Conservation (phyloP, 768 basidiomycete species). For the Termitomyces sp. region DNA sequence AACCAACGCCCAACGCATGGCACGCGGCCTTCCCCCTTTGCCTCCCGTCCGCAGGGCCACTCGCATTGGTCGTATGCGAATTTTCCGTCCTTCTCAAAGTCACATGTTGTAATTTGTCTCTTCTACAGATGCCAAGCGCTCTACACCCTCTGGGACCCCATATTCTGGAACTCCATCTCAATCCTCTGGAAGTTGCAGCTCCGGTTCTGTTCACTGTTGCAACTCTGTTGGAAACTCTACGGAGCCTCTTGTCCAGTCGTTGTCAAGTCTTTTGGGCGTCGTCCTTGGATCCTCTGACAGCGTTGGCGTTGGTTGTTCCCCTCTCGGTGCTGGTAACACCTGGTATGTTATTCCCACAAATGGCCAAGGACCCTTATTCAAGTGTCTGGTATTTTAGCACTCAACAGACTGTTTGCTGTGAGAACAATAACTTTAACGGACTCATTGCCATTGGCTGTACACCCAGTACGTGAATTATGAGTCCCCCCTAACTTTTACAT, state of each 20-base stretch:
- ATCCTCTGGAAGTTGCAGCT: slow-evolving; percentile 24
- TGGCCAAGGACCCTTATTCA: neutral
- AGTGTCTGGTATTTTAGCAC: slow-evolving; percentile 18
- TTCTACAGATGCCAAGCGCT: slow-evolving; percentile 27
- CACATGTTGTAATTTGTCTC: neutral
- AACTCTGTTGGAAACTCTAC: slow-evolving; percentile 20
- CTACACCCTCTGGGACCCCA: slow-evolving; percentile 28
- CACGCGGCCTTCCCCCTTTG: slow-evolving; percentile 45
- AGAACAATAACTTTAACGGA: slow-evolving; percentile 36
- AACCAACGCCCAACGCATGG: slow-evolving; percentile 46
- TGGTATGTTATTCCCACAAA: slow-evolving; percentile 20
- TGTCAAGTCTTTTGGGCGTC: slow-evolving; percentile 28
- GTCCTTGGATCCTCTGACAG: slow-evolving; percentile 12
- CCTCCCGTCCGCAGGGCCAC: slow-evolving; percentile 37
- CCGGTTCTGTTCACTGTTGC: slow-evolving; percentile 41
- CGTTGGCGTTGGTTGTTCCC: slow-evolving; percentile 32
- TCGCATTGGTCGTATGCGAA: slow-evolving; percentile 24
- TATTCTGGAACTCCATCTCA: neutral
- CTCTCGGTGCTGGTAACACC: slow-evolving; percentile 20
- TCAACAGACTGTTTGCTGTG: slow-evolving; percentile 40
- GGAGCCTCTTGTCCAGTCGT: slow-evolving; percentile 3
- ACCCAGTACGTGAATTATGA: slow-evolving; percentile 28
- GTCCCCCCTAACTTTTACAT: neutral
- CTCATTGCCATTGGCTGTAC: slow-evolving; percentile 36
- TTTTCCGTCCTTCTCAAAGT: no score